phyloP scores from a whole-genome alignment of 108 stramenopile genomes.

The Cyclotella cryptica region DNA sequence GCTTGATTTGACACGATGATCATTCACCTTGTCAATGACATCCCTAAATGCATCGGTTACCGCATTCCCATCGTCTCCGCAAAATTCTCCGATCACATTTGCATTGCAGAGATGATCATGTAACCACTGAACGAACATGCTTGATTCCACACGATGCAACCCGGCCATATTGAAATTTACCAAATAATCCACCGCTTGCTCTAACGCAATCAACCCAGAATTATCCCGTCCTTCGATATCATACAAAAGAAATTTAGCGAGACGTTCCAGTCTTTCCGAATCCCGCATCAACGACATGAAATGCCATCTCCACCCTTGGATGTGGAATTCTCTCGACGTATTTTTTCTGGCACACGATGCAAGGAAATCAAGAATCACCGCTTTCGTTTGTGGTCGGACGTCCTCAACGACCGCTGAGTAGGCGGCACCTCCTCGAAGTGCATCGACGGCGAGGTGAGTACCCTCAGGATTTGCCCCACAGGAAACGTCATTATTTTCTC shows the following conservation, averaged over 20 bases:
- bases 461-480: background rate
- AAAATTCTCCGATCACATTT: constrained; percentile 10
- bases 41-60: constrained; percentile 48
- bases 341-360: background rate
- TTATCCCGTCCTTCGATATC: background rate
- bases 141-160: constrained; percentile 66
- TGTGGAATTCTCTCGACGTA: constrained; percentile 48
- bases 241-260: constrained; percentile 43
- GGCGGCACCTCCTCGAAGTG: background rate
- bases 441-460: background rate
- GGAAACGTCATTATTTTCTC: background rate
- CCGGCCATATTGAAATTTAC: constrained; percentile 83
- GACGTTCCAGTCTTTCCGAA: constrained; percentile 53
- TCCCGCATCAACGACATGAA: constrained; percentile 75
- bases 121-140: constrained; percentile 76
- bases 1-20: constrained; percentile 49
- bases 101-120: constrained; percentile 47
- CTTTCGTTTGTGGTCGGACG: background rate
- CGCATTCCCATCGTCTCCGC: constrained; percentile 28
- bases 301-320: constrained; percentile 91
- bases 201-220: constrained; percentile 26
- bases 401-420: background rate
- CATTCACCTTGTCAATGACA: constrained; percentile 62
- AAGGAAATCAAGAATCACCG: constrained; percentile 11
- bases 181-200: constrained; percentile 64